Evolutionary conservation across 306 rosid genomes (phyloP), one percentile per base, ranked within the genome.

Genomic region (Sicyos edulis): DNA sequence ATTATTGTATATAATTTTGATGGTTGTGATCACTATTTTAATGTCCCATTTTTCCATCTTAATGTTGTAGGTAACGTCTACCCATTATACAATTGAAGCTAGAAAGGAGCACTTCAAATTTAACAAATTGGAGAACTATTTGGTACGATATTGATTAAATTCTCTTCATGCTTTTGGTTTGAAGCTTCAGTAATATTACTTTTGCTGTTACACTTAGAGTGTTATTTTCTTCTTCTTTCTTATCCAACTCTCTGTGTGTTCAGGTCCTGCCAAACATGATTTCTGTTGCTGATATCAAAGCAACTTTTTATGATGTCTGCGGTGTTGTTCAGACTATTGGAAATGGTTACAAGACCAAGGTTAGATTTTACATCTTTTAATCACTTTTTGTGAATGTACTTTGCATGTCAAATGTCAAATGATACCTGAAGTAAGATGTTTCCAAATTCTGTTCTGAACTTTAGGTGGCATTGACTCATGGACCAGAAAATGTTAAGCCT

Each of bases 181-280:
- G 40, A 74, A 56, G 73, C 54, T 40, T 64, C 20, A 19, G 12
- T 76, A 26, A 77, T 76, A 40, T 70, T 55, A 22, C 65, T 67
- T 74, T 71, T 70, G 55, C 72, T 55, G 63, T 1, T 14, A 54
- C 8, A 5, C 5, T 20, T 0, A 54, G 4, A 45, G 77, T 21
- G 69, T 21, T 45, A 45, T 44, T 72, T 37, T 52, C 59, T 22
- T 47, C 47, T 77, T 20, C 78, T 56, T 76, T 54, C 71, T 42
- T 16, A 65, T 66, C 60, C 15, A 56, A 55, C 45, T 73, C 71
- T 54, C 58, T 79, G 58, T 62, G 75, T 65, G 64, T 77, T 62
- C 78, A 95, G 99, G 99, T 95, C 19, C 81, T 95, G 82, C 99
- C 99, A 72, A 95, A 91, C 86, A 95, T 95, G 99, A 90, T 96